Base-by-base conservation (phyloP, 495 filamentous ascomycete genomes). In the Annulohypoxylon nitens region DNA sequence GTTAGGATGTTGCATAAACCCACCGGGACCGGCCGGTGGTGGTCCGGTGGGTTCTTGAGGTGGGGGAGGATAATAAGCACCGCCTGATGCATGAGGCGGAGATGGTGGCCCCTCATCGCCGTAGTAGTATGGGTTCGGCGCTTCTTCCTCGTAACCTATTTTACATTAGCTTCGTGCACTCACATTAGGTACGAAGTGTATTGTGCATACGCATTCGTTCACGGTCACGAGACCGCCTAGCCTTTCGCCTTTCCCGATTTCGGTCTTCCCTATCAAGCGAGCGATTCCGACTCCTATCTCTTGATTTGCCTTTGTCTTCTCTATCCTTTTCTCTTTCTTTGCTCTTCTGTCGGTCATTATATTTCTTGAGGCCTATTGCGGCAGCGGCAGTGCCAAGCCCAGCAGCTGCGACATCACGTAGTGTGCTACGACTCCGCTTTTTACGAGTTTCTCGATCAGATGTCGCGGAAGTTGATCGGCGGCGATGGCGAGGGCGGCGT, bases 301-400 rank as follows among this genome's bases (percentile, higher is more conserved):
- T 76, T 20, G 80, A 75, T 48, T 61, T 75, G 26, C 79, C 75
- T 55, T 55, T 75, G 26, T 79, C 76, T 55, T 26, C 48, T 11
- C 48, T 20, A 30, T 37, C 53, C 30, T 57, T 57, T 30, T 77
- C 77, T 58, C 79, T 74, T 59, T 82, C 79, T 37, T 81, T 81
- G 25, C 64, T 74, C 73, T 82, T 84, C 67, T 81, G 75, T 34
- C 71, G 67, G 47, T 80, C 80, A 23, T 78, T 78, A 54, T 87
- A 89, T 78, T 93, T 91, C 67, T 88, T 91, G 16, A 93, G 89
- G n/a, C 92, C 92, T 68, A 95, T 86, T 4, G 91, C 94, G 12
- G 92, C 90, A 1, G 91, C 93, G 18, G 88, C 90, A 25, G 92
- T 90, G 33, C 88, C 92, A 30, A 91, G 83, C 5, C 88, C 93